Conservation (phyloP, 345 rosid species). For the Murraya koenigii region DNA sequence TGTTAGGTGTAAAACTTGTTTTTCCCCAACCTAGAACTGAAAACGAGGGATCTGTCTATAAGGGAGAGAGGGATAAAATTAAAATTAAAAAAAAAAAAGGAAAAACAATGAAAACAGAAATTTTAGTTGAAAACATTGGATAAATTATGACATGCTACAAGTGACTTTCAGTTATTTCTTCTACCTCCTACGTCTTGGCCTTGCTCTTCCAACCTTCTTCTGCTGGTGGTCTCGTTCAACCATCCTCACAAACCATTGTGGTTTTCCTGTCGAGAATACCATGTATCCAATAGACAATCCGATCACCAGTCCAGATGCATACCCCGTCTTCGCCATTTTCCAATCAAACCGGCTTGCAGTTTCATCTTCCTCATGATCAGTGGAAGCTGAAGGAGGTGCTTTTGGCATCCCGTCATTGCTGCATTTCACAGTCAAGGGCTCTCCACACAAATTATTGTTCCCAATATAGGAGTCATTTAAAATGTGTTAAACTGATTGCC, state of each 20-base stretch:
- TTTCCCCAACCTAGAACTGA: too few relatives aligned
- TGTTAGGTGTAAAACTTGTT: too few relatives aligned
- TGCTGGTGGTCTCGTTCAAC: neutral
- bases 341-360: neutral
- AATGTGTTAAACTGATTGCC: neutral
- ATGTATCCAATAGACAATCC: conserved; percentile 6
- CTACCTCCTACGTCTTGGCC: too few relatives aligned
- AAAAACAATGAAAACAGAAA: too few relatives aligned
- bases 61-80: too few relatives aligned
- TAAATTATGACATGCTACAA: too few relatives aligned
- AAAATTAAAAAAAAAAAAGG: too few relatives aligned
- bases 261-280: conserved; percentile 12
- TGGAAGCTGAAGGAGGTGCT: neutral
- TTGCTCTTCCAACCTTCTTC: neutral
- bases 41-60: too few relatives aligned
- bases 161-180: too few relatives aligned
- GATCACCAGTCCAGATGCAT: conserved; percentile 15
- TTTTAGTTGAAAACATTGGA: too few relatives aligned
- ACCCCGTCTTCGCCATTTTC: conserved; percentile 13
- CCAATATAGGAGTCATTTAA: neutral
- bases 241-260: conserved; percentile 10
- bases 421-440: neutral
- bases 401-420: neutral
- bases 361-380: neutral
- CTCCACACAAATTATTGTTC: neutral